Evolutionary conservation across 768 basidiomycete genomes (phyloP).

Genomic region (Nevesoporus exiguus): DNA sequence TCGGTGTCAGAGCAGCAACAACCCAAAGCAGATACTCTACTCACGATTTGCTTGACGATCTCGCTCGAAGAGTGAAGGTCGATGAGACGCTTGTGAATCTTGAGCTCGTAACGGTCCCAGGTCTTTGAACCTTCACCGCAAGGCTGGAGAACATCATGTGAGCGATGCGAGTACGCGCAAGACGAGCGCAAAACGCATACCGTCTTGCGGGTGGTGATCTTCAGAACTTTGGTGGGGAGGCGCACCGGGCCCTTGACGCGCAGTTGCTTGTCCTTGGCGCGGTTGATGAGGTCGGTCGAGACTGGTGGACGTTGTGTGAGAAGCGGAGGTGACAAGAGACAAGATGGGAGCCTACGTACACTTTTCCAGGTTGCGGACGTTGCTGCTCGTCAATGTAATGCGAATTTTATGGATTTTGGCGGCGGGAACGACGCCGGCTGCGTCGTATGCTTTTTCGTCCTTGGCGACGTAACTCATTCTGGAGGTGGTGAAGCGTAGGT

Average conservation of each 20-base stretch:
- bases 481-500: slow-evolving; percentile 7
- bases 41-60: slow-evolving; percentile 99
- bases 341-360: slow-evolving; percentile 47
- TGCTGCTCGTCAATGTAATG: slow-evolving; percentile 97
- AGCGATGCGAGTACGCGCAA: background rate
- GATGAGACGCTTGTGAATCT: slow-evolving; percentile 99
- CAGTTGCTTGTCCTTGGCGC: slow-evolving; percentile 99
- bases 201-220: slow-evolving; percentile 99
- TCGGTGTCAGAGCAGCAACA: slow-evolving; percentile 3
- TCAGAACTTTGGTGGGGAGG: slow-evolving; percentile 97
- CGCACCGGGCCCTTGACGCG: slow-evolving; percentile 98
- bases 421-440: slow-evolving; percentile 80
- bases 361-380: slow-evolving; percentile 98
- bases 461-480: slow-evolving; percentile 98
- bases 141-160: slow-evolving; percentile 49
- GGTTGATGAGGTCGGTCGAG: slow-evolving; percentile 93
- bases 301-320: slow-evolving; percentile 46
- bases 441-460: slow-evolving; percentile 97
- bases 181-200: slow-evolving; percentile 45
- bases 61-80: slow-evolving; percentile 98
- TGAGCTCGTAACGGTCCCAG: slow-evolving; percentile 99
- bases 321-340: background rate
- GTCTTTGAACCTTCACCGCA: slow-evolving; percentile 99
- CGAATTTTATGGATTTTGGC: slow-evolving; percentile 99
- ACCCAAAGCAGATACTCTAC: slow-evolving; percentile 31